Evolutionary conservation across 495 filamentous ascomycete genomes (phyloP).

Genomic region (Penicillium fimorum): DNA sequence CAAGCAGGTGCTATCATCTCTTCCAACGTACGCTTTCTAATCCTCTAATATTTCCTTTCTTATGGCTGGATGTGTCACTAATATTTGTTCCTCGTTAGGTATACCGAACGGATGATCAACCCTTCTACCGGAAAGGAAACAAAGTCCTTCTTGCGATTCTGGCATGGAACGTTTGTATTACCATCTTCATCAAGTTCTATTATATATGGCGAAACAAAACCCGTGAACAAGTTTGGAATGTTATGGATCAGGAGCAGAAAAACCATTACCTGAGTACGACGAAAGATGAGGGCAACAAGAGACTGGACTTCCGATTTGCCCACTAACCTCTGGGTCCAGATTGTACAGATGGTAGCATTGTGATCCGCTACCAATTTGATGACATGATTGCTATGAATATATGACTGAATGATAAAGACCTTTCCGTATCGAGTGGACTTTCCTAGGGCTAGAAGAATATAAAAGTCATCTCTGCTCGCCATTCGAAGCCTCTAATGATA

Average conservation of each 20-base stretch:
- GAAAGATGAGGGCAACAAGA: constrained; percentile 33
- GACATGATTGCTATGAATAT: not conserved
- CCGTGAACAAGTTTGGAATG: constrained; percentile 12
- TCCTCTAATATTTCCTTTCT: not conserved
- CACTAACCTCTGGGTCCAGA: constrained; percentile 6
- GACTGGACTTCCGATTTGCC: constrained; percentile 33
- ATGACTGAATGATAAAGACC: not conserved
- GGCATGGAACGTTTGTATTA: constrained; percentile 14
- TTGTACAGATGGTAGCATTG: not conserved
- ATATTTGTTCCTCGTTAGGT: not conserved
- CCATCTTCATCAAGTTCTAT: constrained; percentile 29
- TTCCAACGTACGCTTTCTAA: constrained; percentile 14
- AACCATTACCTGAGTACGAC: constrained; percentile 17
- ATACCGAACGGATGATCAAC: constrained; percentile 13
- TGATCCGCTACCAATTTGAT: not conserved
- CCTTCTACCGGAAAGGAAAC: constrained; percentile 21
- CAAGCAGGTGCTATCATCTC: constrained; percentile 14
- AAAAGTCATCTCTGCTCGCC: no score
- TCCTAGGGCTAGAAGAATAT: not conserved
- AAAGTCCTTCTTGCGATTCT: constrained; percentile 15
- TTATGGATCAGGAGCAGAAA: constrained; percentile 17
- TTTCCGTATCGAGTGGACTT: no score
- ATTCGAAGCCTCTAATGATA: no score
- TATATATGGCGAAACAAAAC: constrained; percentile 33
- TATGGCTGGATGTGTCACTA: not conserved